These are phyloP conservation scores for Neltuma alba DNA, from an alignment of 306 rosid genomes.

Conservation along the genomic window DNA sequence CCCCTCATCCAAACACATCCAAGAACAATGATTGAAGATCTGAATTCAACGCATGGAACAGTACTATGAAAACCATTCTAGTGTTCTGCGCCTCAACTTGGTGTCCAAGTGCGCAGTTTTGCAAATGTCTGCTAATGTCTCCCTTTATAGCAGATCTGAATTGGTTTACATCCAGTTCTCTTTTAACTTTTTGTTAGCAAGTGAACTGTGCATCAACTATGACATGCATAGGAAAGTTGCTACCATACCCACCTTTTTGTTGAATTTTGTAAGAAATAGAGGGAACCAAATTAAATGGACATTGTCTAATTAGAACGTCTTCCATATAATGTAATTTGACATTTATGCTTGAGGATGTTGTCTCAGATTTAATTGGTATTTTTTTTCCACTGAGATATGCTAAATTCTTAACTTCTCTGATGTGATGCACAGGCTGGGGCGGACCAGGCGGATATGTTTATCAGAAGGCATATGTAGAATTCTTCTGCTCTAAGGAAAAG, in stretches of 20 bases:
- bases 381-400: conserved; percentile 25
- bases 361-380: conserved; percentile 8
- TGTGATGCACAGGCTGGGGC: conserved; percentile 80
- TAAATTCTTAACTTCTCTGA: conserved; percentile 31
- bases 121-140: background rate
- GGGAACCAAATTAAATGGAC: conserved; percentile 3
- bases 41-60: background rate
- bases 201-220: background rate
- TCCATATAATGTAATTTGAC: background rate
- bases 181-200: background rate
- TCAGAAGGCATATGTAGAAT: conserved; percentile 97
- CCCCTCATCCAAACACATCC: background rate
- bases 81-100: background rate
- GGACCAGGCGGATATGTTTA: conserved; percentile 92
- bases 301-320: conserved; percentile 21
- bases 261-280: background rate
- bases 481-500: conserved; percentile 86
- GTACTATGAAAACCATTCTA: background rate
- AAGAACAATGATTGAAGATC: background rate
- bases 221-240: background rate
- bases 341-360: conserved; percentile 21
- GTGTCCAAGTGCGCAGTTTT: background rate
- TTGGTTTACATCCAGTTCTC: background rate
- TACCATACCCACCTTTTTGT: background rate
- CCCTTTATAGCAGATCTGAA: background rate